Evolutionary conservation across 805 yeast species (phyloP).

Genomic region (Kodamaea kaohsiungensis): DNA sequence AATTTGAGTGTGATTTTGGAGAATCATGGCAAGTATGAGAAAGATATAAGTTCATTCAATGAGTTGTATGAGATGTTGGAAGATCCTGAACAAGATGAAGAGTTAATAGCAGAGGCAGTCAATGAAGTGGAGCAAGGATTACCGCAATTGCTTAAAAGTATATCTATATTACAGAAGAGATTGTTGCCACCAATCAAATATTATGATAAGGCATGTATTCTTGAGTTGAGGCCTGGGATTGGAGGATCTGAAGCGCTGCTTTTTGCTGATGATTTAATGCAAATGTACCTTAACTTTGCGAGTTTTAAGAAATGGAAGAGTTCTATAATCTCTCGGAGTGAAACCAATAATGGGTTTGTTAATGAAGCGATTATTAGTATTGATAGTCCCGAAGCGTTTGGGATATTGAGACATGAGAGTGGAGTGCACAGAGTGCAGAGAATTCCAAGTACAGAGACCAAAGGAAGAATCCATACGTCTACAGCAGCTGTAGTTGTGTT

Average conservation of each 20-base stretch:
- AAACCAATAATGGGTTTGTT: conserved; percentile 61
- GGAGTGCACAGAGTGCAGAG: conserved; percentile 97
- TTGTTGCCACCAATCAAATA: conserved; percentile 78
- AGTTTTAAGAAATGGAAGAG: conserved; percentile 65
- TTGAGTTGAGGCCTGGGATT: conserved; percentile 92
- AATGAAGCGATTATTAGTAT: conserved; percentile 74
- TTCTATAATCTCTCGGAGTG: conserved; percentile 56
- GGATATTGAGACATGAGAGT: conserved; percentile 74
- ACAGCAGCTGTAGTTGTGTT: conserved; percentile 94
- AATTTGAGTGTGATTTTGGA: conserved; percentile 33
- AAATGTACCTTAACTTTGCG: conserved; percentile 80
- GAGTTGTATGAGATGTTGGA: conserved; percentile 27
- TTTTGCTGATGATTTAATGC: conserved; percentile 75
- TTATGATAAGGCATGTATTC: conserved; percentile 71
- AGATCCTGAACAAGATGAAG: conserved; percentile 35
- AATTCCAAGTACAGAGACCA: conserved; percentile 88
- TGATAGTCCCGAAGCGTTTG: conserved; percentile 76
- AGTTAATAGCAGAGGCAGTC: conserved; percentile 56
- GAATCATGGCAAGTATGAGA: conserved; percentile 28
- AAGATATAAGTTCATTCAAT: conserved; percentile 25
- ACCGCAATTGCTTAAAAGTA: conserved; percentile 46
- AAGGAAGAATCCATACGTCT: conserved; percentile 93
- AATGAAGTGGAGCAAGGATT: conserved; percentile 51
- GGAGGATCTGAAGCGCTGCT: conserved; percentile 94
- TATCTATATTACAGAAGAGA: conserved; percentile 50